Percentiles rank a stretch among this genome's conserved stretches.
Conservation (phyloP, 2,329 filamentous ascomycete genomes). For the Amesomyces nigricolor region DNA sequence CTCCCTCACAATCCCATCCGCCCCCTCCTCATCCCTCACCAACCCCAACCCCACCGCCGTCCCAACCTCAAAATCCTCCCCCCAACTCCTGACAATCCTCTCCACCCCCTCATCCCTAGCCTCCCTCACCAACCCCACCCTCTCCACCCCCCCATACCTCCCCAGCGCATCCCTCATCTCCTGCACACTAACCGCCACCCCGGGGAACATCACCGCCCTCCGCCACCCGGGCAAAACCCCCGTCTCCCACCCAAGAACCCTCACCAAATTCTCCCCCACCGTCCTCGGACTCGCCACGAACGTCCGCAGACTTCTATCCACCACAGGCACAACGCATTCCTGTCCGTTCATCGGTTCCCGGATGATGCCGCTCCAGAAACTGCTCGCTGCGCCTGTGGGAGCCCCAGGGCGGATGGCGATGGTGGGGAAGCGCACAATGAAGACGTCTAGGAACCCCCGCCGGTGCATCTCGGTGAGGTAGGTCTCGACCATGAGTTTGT, state of each 20-base stretch:
- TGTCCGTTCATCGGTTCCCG: slow-evolving; percentile 54
- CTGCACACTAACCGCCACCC: slow-evolving; percentile 51
- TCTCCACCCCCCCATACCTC: slow-evolving; percentile 50
- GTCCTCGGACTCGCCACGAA: slow-evolving; percentile 51
- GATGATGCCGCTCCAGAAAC: slow-evolving; percentile 58
- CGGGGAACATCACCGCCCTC: slow-evolving; percentile 53
- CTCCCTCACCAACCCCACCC: slow-evolving; percentile 47
- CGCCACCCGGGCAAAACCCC: slow-evolving; percentile 40
- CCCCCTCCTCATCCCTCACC: slow-evolving; percentile 43
- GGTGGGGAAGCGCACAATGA: slow-evolving; percentile 55
- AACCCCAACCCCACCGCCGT: slow-evolving; percentile 48
- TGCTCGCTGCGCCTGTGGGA: slow-evolving; percentile 54
- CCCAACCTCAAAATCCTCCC: slow-evolving; percentile 49
- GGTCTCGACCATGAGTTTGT: slow-evolving; percentile 58
- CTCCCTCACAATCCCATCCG: slow-evolving; percentile 51
- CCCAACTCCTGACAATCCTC: slow-evolving; percentile 56
- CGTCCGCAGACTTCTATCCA: slow-evolving; percentile 44
- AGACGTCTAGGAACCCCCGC: slow-evolving; percentile 52
- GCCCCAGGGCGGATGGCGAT: slow-evolving; percentile 56
- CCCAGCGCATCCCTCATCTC: slow-evolving; percentile 55
- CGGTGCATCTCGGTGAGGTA: slow-evolving; percentile 59
- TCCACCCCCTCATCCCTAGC: slow-evolving; percentile 49
- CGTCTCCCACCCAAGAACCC: slow-evolving; percentile 37
- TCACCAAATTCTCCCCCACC: slow-evolving; percentile 48
- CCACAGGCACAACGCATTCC: slow-evolving; percentile 47